Conservation (phyloP, 257 asterid species). For the Schizonepeta tenuifolia region DNA sequence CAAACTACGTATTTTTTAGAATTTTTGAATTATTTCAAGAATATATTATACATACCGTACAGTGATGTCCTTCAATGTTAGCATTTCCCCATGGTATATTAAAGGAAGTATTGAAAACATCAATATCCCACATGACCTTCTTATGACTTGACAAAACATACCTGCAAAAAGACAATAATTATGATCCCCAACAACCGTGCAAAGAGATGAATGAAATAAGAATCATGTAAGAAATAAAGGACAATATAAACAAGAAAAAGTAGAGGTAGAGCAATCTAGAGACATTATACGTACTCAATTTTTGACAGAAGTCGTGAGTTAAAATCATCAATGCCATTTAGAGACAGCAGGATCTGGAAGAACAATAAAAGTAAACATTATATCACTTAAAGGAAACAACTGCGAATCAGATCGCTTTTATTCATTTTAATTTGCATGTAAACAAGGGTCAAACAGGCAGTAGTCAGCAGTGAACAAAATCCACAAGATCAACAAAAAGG, state of each 20-base stretch:
- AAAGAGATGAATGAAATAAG: constrained; percentile 17
- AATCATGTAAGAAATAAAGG: constrained; percentile 4
- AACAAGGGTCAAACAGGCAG: constrained; percentile 22
- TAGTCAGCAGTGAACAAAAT: constrained; percentile 24
- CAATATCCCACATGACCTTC: constrained; percentile 73
- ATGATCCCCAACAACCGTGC: constrained; percentile 4
- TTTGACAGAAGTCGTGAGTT: constrained; percentile 71
- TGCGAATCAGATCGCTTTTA: constrained; percentile 10
- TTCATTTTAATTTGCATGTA: constrained; percentile 26
- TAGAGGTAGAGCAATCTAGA: constrained; percentile 25
- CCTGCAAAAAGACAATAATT: constrained; percentile 50
- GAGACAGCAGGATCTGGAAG: constrained; percentile 72
- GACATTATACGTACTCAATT: constrained; percentile 65
- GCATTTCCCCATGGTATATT: constrained; percentile 55
- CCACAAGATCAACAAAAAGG: constrained; percentile 11
- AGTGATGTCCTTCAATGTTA: constrained; percentile 47
- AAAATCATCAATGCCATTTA: constrained; percentile 64
- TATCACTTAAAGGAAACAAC: constrained; percentile 16
- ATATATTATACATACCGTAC: constrained; percentile 46
- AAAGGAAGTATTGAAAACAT: constrained; percentile 47
- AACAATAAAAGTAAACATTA: constrained; percentile 30
- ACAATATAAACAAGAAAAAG: constrained; percentile 1
- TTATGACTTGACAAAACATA: constrained; percentile 68
- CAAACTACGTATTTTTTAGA: neutral
- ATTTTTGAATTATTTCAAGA: too few species aligned